Percentiles rank a stretch among this genome's conserved stretches.
phyloP scores from a whole-genome alignment of 2,329 filamentous ascomycete species.

The Fusarium sp. region DNA sequence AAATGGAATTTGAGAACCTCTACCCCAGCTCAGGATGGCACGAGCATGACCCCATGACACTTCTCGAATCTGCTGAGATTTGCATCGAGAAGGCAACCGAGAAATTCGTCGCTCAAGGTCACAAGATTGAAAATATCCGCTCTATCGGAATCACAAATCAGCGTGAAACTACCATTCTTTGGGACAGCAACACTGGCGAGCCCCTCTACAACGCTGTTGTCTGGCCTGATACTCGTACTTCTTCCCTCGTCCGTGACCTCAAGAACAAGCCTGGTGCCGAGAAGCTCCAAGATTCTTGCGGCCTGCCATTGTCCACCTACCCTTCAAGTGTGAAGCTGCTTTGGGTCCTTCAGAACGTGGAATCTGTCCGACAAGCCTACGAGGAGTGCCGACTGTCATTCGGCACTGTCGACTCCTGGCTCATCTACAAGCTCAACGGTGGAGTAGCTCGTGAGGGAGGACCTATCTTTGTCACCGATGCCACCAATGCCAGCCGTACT shows the following conservation, averaged over 20 bases:
- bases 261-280: conserved; percentile 76
- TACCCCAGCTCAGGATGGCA: conserved; percentile 92
- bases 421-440: conserved; percentile 86
- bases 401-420: conserved; percentile 89
- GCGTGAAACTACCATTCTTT: conserved; percentile 87
- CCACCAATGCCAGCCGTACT: conserved; percentile 88
- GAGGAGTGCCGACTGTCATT: conserved; percentile 82
- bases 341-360: conserved; percentile 81
- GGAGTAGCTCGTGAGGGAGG: conserved; percentile 67
- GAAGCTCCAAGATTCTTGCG: conserved; percentile 76
- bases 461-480: conserved; percentile 83
- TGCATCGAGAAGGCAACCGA: conserved; percentile 84
- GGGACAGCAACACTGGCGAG: conserved; percentile 84
- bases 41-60: conserved; percentile 85
- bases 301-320: conserved; percentile 88
- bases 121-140: conserved; percentile 75
- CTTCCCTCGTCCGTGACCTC: conserved; percentile 78
- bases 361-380: conserved; percentile 78
- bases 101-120: conserved; percentile 77
- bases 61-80: conserved; percentile 78
- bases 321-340: conserved; percentile 87
- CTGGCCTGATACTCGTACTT: conserved; percentile 89
- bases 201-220: conserved; percentile 87
- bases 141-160: conserved; percentile 90
- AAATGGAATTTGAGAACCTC: conserved; percentile 86